These are phyloP conservation scores for Rubus idaeus DNA, from an alignment of 306 rosid species.

Conservation along the genomic window DNA sequence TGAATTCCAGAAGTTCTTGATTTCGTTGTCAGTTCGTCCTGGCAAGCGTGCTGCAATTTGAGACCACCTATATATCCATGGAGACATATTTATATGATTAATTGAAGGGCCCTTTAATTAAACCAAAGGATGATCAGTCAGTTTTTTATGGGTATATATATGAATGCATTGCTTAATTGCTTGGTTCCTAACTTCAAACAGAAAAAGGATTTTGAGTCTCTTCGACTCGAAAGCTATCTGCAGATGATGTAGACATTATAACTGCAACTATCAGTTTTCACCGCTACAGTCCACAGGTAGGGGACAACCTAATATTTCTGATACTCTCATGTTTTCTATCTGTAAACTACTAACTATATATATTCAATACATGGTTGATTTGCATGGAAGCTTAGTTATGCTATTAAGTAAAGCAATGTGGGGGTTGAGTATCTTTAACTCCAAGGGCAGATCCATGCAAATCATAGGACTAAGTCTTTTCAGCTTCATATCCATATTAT, in stretches of 20 bases:
- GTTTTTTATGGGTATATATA: slow-evolving; percentile 7
- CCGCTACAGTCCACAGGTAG: background rate
- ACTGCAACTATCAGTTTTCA: background rate
- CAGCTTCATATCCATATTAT: too few relatives aligned
- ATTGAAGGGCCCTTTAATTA: background rate
- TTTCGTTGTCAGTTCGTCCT: slow-evolving; percentile 90
- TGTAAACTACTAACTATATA: background rate
- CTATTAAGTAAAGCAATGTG: background rate
- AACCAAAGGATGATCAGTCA: slow-evolving; percentile 14
- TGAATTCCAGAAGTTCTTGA: slow-evolving; percentile 96
- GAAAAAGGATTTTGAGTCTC: slow-evolving; percentile 32
- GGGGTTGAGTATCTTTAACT: slow-evolving; percentile 28
- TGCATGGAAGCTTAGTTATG: slow-evolving; percentile 20
- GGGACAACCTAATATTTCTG: background rate
- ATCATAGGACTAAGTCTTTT: too few relatives aligned
- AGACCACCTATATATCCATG: slow-evolving; percentile 64
- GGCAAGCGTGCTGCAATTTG: slow-evolving; percentile 95
- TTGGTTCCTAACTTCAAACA: slow-evolving; percentile 26
- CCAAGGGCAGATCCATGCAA: slow-evolving; percentile 9
- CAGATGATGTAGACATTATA: slow-evolving; percentile 25
- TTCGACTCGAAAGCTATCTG: slow-evolving; percentile 44
- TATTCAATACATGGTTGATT: background rate
- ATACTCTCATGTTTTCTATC: background rate
- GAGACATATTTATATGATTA: background rate
- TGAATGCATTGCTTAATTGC: slow-evolving; percentile 34